A percentile compares a stretch with the other conserved stretches of the same genome.
phyloP scores from a whole-genome alignment of 2,329 filamentous ascomycete genomes.

The Sodiomyces alkalinus region DNA sequence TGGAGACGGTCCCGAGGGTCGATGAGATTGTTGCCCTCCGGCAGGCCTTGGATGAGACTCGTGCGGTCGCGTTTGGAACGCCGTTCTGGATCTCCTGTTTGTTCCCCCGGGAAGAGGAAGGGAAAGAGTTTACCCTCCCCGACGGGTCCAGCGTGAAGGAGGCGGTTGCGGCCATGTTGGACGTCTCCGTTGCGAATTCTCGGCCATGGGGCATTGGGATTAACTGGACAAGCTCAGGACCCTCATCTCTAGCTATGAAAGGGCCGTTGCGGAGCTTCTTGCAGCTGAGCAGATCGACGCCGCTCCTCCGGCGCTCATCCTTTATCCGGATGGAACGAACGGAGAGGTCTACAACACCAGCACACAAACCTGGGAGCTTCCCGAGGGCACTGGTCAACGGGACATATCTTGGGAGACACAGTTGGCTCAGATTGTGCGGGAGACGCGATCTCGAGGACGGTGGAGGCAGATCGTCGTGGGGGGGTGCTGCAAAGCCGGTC shows the following conservation, averaged over 20 bases:
- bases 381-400: slow-evolving; percentile 11
- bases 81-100: slow-evolving; percentile 50
- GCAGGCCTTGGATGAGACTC: slow-evolving; percentile 18
- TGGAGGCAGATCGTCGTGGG: slow-evolving; percentile 34
- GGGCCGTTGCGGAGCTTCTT: slow-evolving; percentile 23
- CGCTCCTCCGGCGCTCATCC: slow-evolving; percentile 36
- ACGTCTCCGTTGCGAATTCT: slow-evolving; percentile 8
- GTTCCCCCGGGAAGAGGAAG: slow-evolving; percentile 38
- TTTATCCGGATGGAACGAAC: slow-evolving; percentile 56
- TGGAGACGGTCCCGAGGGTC: slow-evolving; percentile 50
- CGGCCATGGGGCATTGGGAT: slow-evolving; percentile 49
- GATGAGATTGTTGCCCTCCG: slow-evolving; percentile 47
- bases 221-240: slow-evolving; percentile 51
- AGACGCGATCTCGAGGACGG: slow-evolving; percentile 17
- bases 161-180: slow-evolving; percentile 22
- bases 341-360: slow-evolving; percentile 51
- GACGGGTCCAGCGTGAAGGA: slow-evolving; percentile 32
- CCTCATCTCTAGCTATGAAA: slow-evolving; percentile 40
- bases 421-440: slow-evolving; percentile 23
- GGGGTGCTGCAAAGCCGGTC: slow-evolving; percentile 36
- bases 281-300: slow-evolving; percentile 15
- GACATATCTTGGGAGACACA: slow-evolving; percentile 28
- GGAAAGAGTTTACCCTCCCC: slow-evolving; percentile 34
- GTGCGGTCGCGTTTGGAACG: slow-evolving; percentile 13
- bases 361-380: slow-evolving; percentile 43